Evolutionary conservation across 805 yeast genomes (phyloP).

Genomic region (Spathaspora girioi): DNA sequence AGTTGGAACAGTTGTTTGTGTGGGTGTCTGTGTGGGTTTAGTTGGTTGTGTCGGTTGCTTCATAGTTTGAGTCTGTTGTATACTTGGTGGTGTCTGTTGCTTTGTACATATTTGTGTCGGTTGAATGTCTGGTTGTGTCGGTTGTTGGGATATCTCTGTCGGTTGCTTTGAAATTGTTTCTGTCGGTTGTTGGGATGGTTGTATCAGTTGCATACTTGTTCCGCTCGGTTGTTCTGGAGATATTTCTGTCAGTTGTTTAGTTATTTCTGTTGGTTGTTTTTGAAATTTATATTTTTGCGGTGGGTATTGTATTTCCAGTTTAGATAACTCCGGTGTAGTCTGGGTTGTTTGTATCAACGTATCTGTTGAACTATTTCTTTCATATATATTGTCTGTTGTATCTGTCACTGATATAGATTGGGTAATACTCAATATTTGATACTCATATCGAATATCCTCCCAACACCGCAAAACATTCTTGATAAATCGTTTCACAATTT

Average conservation of each 20-base stretch:
- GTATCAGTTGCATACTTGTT: too few relatives aligned
- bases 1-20: too few relatives aligned
- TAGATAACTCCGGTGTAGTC: constrained; percentile 8
- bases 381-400: constrained; percentile 28
- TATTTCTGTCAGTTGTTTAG: neutral
- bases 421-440: constrained; percentile 9
- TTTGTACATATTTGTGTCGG: neutral
- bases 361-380: constrained; percentile 1
- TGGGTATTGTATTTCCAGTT: constrained; percentile 28
- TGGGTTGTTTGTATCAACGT: too few relatives aligned
- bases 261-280: neutral
- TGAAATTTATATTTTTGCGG: constrained; percentile 34
- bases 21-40: neutral
- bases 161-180: too few relatives aligned
- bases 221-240: neutral
- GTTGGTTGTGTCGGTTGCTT: neutral
- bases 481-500: constrained; percentile 52
- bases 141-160: neutral
- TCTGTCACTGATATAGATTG: constrained; percentile 17
- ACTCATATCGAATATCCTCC: constrained; percentile 25
- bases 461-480: constrained; percentile 52
- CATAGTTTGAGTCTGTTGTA: too few relatives aligned
- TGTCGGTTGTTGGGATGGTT: too few relatives aligned
- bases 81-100: too few relatives aligned
- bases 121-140: neutral